phyloP scores from a whole-genome alignment of 2,329 filamentous ascomycete species.

The Xylaria sp. region DNA sequence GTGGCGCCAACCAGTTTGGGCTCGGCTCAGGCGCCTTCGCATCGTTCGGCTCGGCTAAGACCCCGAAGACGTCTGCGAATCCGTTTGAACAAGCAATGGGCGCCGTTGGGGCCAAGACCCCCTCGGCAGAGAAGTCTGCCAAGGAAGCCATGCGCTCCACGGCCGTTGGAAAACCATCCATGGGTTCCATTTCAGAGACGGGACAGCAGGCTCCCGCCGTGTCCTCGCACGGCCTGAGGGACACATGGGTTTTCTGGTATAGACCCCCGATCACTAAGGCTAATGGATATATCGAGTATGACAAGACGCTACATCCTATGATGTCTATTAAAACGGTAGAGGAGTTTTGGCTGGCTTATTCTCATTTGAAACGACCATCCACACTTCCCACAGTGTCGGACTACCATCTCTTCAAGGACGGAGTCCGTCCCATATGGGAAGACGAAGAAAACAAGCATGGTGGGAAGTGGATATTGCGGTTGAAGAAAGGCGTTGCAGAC shows the following conservation, averaged over 20 bases:
- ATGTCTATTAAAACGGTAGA: slow-evolving; percentile 85
- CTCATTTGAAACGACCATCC: slow-evolving; percentile 90
- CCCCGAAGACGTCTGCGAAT: slow-evolving; percentile 84
- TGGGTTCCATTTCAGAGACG: slow-evolving; percentile 61
- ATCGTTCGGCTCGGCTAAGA: slow-evolving; percentile 89
- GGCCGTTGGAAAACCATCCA: slow-evolving; percentile 53
- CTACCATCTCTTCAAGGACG: slow-evolving; percentile 98
- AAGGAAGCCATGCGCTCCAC: slow-evolving; percentile 55
- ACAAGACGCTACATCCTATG: slow-evolving; percentile 92
- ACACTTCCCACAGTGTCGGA: slow-evolving; percentile 90
- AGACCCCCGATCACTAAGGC: slow-evolving; percentile 96
- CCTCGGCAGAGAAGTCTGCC: slow-evolving; percentile 72
- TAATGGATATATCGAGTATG: slow-evolving; percentile 87
- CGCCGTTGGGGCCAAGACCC: slow-evolving; percentile 61
- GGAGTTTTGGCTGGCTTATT: slow-evolving; percentile 91
- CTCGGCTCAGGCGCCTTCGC: slow-evolving; percentile 95
- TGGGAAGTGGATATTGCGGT: slow-evolving; percentile 95
- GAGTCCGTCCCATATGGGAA: slow-evolving; percentile 97
- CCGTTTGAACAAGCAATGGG: slow-evolving; percentile 80
- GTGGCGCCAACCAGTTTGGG: slow-evolving; percentile 81
- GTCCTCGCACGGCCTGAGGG: slow-evolving; percentile 74
- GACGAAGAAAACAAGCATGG: slow-evolving; percentile 96
- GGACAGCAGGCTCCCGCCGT: slow-evolving; percentile 55
- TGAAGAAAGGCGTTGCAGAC: slow-evolving; percentile 97
- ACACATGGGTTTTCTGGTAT: slow-evolving; percentile 97